Conservation (phyloP, 2,329 filamentous ascomycete genomes). For the Macrophomina tecta region DNA sequence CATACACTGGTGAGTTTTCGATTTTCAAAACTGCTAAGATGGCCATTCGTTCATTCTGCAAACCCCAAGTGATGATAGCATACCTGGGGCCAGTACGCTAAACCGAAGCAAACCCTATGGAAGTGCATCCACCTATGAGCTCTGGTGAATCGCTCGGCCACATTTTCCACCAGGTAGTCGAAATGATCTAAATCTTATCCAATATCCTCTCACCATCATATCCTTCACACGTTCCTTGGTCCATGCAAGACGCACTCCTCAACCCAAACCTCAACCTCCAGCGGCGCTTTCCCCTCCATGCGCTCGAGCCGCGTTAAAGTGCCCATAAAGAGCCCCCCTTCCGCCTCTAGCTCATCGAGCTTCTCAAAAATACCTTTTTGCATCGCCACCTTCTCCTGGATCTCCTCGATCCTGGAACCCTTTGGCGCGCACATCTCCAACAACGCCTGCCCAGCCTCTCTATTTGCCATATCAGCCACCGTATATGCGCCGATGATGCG, state of each 20-base stretch:
- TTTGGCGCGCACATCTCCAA: background rate
- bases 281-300: background rate
- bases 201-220: background rate
- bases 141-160: too few species aligned
- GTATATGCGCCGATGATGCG: constrained; percentile 8
- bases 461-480: constrained; percentile 18
- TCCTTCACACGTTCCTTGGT: constrained; percentile 10
- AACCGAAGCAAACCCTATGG: too few species aligned
- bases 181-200: too few species aligned
- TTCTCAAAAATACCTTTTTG: background rate
- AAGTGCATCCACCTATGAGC: too few species aligned
- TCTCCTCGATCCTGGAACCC: background rate
- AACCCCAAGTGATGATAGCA: background rate
- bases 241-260: constrained; percentile 14
- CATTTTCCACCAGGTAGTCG: too few species aligned
- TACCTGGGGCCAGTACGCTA: background rate
- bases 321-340: background rate
- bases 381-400: background rate
- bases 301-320: background rate
- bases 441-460: background rate
- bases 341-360: background rate
- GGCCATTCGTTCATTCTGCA: background rate
- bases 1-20: background rate
- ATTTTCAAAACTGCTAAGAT: background rate
- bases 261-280: constrained; percentile 14